A percentile compares a stretch with the other conserved stretches of the same genome.
phyloP scores from a whole-genome alignment of 768 basidiomycete genomes.

The Termitomyces sp. region DNA sequence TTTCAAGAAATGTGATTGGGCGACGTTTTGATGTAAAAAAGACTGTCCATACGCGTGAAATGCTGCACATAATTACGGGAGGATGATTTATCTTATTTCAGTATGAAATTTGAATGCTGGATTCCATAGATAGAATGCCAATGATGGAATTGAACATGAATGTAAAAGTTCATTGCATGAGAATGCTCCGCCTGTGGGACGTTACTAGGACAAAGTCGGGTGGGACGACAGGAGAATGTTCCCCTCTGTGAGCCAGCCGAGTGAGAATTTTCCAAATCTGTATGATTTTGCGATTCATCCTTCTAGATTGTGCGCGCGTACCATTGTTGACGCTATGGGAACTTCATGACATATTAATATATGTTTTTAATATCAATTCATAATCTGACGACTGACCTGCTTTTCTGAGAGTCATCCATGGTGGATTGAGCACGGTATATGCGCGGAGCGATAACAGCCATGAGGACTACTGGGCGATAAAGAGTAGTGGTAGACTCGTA shows the following conservation, averaged over 20 bases:
- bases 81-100: neutral
- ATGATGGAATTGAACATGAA: neutral
- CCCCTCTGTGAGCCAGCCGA: constrained; percentile 40
- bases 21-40: neutral
- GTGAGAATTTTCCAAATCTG: constrained; percentile 60
- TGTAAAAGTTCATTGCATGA: constrained; percentile 18
- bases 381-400: neutral
- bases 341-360: neutral
- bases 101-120: neutral
- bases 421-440: constrained; percentile 18
- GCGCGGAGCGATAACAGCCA: constrained; percentile 21
- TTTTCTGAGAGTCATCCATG: constrained; percentile 16
- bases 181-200: constrained; percentile 45
- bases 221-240: constrained; percentile 47
- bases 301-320: constrained; percentile 31
- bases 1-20: neutral
- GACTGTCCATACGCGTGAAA: neutral
- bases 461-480: constrained; percentile 7
- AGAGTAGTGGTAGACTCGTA: neutral
- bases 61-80: neutral
- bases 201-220: constrained; percentile 62
- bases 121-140: neutral
- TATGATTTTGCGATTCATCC: constrained; percentile 52
- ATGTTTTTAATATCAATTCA: neutral
- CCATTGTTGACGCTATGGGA: constrained; percentile 6